Conservation (phyloP, 352 stramenopile genomes). For the Pythium dissotocum region DNA sequence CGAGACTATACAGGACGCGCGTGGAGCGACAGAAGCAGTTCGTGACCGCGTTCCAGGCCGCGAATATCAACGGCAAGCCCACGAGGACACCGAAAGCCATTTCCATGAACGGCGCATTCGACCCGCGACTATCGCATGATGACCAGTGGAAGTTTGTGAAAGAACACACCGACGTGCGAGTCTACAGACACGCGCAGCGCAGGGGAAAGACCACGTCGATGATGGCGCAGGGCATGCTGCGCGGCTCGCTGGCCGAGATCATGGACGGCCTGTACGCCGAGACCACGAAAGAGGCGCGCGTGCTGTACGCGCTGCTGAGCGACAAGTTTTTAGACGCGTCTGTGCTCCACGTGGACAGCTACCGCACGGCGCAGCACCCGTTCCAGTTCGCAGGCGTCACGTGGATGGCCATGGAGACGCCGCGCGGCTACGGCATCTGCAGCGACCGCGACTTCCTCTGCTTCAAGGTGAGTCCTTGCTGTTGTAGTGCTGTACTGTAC, state of each 20-base stretch:
- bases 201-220: conserved; percentile 50
- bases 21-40: conserved; percentile 3
- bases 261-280: conserved; percentile 82
- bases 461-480: conserved; percentile 45
- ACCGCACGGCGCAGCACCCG: conserved; percentile 51
- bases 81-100: neutral
- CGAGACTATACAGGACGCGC: conserved; percentile 15
- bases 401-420: conserved; percentile 64
- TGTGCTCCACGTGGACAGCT: conserved; percentile 73
- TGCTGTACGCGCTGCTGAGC: conserved; percentile 66
- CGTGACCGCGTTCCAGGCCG: conserved; percentile 3
- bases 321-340: conserved; percentile 50
- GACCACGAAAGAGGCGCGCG: conserved; percentile 61
- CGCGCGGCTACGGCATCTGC: conserved; percentile 49
- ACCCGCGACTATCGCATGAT: conserved; percentile 10
- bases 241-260: conserved; percentile 63
- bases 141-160: conserved; percentile 69
- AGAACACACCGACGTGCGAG: conserved; percentile 60
- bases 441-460: conserved; percentile 71
- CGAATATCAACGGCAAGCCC: conserved; percentile 1
- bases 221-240: conserved; percentile 60
- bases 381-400: conserved; percentile 79
- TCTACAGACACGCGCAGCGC: conserved; percentile 49
- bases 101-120: neutral
- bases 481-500: too few relatives aligned